Conservation (phyloP, 306 rosid species). For the Corylus avellana region DNA sequence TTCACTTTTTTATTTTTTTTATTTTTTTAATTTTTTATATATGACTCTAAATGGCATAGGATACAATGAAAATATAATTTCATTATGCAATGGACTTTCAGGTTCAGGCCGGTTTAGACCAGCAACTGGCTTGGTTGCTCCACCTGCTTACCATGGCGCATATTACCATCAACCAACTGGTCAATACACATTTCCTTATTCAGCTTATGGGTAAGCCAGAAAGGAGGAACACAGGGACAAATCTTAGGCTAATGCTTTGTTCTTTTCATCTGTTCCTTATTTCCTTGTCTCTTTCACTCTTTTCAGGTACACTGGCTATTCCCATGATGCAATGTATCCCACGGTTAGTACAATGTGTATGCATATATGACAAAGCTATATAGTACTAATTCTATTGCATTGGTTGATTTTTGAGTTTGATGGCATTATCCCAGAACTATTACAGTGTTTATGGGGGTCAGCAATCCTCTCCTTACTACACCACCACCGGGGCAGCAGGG, state of each 20-base stretch:
- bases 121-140: conserved; percentile 55
- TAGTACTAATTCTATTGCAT: conserved; percentile 14
- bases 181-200: conserved; percentile 79
- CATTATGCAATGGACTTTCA: conserved; percentile 20
- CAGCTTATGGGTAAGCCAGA: conserved; percentile 70
- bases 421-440: conserved; percentile 53
- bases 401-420: conserved; percentile 9
- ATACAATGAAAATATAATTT: background rate
- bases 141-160: conserved; percentile 64
- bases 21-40: background rate
- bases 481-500: conserved; percentile 60
- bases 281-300: background rate
- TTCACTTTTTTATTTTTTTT: background rate
- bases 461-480: conserved; percentile 68
- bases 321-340: conserved; percentile 72
- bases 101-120: conserved; percentile 70
- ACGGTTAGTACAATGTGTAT: conserved; percentile 44
- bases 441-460: conserved; percentile 84
- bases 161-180: conserved; percentile 63
- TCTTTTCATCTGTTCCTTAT: background rate
- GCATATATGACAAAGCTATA: background rate
- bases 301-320: conserved; percentile 76
- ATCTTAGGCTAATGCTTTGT: background rate
- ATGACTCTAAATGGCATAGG: conserved; percentile 19
- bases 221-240: background rate